phyloP scores from a whole-genome alignment of 768 basidiomycete genomes.

The Tulasnella sp. region DNA sequence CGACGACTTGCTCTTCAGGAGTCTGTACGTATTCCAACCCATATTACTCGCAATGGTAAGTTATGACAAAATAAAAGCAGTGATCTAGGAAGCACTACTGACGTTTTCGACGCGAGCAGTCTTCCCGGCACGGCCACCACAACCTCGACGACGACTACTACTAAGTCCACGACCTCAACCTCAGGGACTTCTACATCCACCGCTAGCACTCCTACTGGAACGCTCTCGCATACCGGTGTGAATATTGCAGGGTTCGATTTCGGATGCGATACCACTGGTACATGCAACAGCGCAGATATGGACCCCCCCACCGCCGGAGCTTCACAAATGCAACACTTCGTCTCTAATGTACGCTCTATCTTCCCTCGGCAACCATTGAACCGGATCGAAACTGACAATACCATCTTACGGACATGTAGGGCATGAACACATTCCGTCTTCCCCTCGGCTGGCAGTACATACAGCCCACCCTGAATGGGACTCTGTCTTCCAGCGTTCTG shows the following conservation, averaged over 20 bases:
- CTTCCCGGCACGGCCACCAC: not conserved
- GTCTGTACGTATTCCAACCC: not conserved
- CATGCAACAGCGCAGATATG: too few species aligned
- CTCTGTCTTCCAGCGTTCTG: not conserved
- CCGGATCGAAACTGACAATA: not conserved
- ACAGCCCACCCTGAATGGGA: not conserved
- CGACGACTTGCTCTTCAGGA: not conserved
- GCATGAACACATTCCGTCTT: slow-evolving; percentile 47
- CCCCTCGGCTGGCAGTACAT: slow-evolving; percentile 45
- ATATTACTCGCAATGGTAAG: slow-evolving; percentile 3
- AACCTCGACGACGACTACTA: not conserved
- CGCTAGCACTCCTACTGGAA: not conserved
- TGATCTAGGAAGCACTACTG: too few species aligned
- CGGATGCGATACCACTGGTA: not conserved
- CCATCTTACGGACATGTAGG: not conserved
- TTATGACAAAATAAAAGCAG: too few species aligned
- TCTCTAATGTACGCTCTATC: slow-evolving; percentile 33
- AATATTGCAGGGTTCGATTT: not conserved
- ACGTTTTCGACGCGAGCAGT: not conserved
- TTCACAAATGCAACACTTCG: slow-evolving; percentile 49
- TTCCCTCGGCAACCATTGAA: not conserved
- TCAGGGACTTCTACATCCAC: not conserved
- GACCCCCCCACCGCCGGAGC: too few species aligned
- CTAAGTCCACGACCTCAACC: not conserved
- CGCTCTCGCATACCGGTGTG: not conserved